phyloP scores from a whole-genome alignment of 306 rosid genomes.

The Quillaja saponaria region DNA sequence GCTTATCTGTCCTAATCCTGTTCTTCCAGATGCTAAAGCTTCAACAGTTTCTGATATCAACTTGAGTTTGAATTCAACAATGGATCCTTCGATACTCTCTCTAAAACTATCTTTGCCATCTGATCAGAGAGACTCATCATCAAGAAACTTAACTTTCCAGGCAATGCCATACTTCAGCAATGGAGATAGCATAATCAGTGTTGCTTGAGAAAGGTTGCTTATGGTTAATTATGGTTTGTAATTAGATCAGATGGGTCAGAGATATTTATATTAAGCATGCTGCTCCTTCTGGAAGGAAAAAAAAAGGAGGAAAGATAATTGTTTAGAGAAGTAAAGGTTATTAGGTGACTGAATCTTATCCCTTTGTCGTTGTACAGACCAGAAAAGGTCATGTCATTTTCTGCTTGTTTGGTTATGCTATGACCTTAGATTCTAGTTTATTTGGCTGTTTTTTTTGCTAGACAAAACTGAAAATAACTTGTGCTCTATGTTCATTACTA shows the following conservation, averaged over 20 bases:
- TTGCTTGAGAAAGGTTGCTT: slow-evolving; percentile 48
- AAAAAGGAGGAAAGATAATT: slow-evolving; percentile 34
- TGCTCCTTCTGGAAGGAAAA: slow-evolving; percentile 33
- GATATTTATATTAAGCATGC: slow-evolving; percentile 31
- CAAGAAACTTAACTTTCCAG: slow-evolving; percentile 65
- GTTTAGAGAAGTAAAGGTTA: slow-evolving; percentile 39
- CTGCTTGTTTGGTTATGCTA: slow-evolving; percentile 45
- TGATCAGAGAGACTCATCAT: slow-evolving; percentile 55
- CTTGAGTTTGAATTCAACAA: slow-evolving; percentile 42
- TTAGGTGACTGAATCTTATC: slow-evolving; percentile 46
- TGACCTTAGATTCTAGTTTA: slow-evolving; percentile 49
- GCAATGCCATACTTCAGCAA: slow-evolving; percentile 59
- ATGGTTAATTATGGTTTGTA: slow-evolving; percentile 32
- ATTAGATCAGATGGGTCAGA: slow-evolving; percentile 39
- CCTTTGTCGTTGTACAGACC: slow-evolving; percentile 69
- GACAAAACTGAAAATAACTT: slow-evolving; percentile 56
- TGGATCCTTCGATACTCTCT: slow-evolving; percentile 61
- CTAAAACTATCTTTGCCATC: slow-evolving; percentile 76
- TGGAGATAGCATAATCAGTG: slow-evolving; percentile 72
- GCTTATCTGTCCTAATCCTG: slow-evolving; percentile 42
- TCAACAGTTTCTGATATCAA: slow-evolving; percentile 36
- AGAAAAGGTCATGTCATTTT: slow-evolving; percentile 51
- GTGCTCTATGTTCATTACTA: slow-evolving; percentile 42
- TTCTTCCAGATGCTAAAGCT: slow-evolving; percentile 35
- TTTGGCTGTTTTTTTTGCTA: slow-evolving; percentile 29